Conservation (phyloP, 192 early-diverging fungal genomes). For the Phlyctochytrium arcticum region DNA sequence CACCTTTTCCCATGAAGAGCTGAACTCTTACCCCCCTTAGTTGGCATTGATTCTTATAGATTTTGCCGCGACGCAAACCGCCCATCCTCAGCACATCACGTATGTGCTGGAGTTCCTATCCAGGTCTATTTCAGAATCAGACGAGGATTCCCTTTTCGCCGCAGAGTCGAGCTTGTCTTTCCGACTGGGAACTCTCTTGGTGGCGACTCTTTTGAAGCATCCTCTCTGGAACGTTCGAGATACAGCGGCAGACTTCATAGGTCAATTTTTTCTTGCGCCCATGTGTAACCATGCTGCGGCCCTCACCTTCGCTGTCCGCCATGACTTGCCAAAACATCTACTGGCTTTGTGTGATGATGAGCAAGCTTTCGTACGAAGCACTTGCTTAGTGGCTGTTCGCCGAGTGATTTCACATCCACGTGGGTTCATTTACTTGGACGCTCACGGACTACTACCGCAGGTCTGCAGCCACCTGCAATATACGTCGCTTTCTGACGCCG, state of each 20-base stretch:
- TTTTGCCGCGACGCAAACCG: too few relatives aligned
- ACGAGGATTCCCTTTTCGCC: too few relatives aligned
- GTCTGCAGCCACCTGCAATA: not conserved
- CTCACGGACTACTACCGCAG: not conserved
- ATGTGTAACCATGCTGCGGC: too few relatives aligned
- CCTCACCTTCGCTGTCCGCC: not conserved
- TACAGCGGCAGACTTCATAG: not conserved
- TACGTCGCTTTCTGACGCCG: not conserved
- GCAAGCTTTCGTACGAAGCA: slow-evolving; percentile 10
- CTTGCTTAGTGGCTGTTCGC: not conserved
- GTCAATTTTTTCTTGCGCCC: not conserved
- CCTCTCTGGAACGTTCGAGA: slow-evolving; percentile 21
- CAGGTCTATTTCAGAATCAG: too few relatives aligned
- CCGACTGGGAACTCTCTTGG: too few relatives aligned
- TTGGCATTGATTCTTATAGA: too few relatives aligned
- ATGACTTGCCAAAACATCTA: not conserved
- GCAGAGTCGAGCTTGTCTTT: too few relatives aligned
- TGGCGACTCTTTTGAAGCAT: too few relatives aligned
- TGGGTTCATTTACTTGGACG: not conserved
- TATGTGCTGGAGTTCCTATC: too few relatives aligned
- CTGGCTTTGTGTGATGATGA: not conserved
- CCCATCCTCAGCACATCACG: too few relatives aligned
- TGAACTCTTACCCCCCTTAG: too few relatives aligned
- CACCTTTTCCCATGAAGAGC: too few relatives aligned
- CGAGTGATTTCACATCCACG: not conserved